Percentiles rank a stretch among this genome's conserved stretches.
These are phyloP conservation scores for Fomitopsis betulina DNA, from an alignment of 1,284 basidiomycete species.

Conservation along the genomic window DNA sequence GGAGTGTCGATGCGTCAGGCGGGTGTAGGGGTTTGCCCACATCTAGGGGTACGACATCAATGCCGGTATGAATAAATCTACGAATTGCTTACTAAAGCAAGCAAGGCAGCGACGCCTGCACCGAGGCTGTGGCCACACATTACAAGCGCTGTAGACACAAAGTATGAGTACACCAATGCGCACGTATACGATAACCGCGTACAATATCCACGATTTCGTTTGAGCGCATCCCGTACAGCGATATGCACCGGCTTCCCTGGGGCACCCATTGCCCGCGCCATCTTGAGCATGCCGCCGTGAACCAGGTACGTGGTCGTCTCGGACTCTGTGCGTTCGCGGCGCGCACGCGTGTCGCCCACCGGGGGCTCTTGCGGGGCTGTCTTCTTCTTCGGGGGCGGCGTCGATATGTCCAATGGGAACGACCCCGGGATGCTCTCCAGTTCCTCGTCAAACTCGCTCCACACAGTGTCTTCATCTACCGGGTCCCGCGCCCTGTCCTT, in stretches of 20 bases:
- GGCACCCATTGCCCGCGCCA: constrained; percentile 76
- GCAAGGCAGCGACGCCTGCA: constrained; percentile 75
- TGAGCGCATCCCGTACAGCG: constrained; percentile 67
- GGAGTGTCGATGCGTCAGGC: constrained; percentile 65
- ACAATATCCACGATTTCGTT: constrained; percentile 69
- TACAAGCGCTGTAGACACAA: constrained; percentile 49
- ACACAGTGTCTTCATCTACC: constrained; percentile 4
- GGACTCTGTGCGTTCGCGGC: constrained; percentile 17
- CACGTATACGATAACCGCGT: background rate
- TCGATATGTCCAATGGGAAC: constrained; percentile 26
- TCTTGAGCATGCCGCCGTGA: constrained; percentile 76
- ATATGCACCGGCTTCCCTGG: constrained; percentile 73
- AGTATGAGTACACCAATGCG: constrained; percentile 13
- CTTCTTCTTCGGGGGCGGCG: constrained; percentile 12
- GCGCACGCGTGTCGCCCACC: constrained; percentile 6
- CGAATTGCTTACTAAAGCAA: constrained; percentile 60
- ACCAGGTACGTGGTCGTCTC: constrained; percentile 42
- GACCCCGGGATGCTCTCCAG: constrained; percentile 27
- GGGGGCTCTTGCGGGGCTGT: constrained; percentile 8
- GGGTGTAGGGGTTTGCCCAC: constrained; percentile 80
- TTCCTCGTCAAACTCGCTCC: constrained; percentile 20
- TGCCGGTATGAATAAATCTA: background rate
- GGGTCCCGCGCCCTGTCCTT: background rate
- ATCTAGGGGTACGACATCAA: constrained; percentile 34
- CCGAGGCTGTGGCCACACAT: constrained; percentile 86